These are phyloP conservation scores for Porpolomopsis calyptriformis DNA, from an alignment of 768 basidiomycete species.

Conservation along the genomic window DNA sequence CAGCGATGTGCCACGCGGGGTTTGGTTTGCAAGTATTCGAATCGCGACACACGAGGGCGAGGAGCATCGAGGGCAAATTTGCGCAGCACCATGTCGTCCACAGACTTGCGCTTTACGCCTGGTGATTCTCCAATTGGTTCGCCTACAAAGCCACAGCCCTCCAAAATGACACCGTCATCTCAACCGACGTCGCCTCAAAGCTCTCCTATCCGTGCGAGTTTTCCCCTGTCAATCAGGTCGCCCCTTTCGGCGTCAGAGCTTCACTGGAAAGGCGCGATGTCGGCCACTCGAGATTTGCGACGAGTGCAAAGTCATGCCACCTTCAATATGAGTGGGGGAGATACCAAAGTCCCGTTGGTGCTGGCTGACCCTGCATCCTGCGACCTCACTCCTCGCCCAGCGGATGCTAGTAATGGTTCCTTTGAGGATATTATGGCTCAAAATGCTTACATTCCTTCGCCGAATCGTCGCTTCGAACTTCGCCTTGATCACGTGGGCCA, in stretches of 20 bases:
- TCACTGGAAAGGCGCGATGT: background rate
- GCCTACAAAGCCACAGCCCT: background rate
- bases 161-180: background rate
- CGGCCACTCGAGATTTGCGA: background rate
- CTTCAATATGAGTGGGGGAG: background rate
- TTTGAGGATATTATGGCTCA: background rate
- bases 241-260: background rate
- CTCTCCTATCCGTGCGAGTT: background rate
- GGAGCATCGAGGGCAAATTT: background rate
- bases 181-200: background rate
- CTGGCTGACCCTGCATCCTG: background rate
- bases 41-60: background rate
- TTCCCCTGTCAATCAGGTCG: background rate
- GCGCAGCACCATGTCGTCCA: background rate
- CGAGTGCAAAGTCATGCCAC: conserved; percentile 2
- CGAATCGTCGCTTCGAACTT: background rate
- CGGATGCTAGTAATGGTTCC: background rate
- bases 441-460: background rate
- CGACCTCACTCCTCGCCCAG: background rate
- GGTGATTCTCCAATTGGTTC: background rate
- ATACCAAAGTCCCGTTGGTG: background rate
- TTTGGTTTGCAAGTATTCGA: conserved; percentile 36
- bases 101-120: conserved; percentile 1
- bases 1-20: conserved; percentile 39
- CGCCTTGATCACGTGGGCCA: background rate